Evolutionary conservation across 441 rosid species (phyloP).

Genomic region (Brassica hybrid): DNA sequence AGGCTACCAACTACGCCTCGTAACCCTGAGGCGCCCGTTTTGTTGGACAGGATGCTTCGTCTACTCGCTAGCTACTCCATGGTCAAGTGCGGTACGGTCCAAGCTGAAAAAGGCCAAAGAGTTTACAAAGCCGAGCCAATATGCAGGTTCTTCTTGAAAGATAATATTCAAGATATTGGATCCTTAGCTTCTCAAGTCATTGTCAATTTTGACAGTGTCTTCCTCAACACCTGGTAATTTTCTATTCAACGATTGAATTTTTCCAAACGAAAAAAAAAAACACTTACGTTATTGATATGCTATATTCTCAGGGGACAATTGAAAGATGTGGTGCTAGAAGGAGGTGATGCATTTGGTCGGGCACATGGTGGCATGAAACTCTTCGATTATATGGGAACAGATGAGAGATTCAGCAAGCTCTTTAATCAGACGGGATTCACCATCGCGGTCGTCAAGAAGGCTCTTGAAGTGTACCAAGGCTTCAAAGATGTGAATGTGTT

Average conservation of each 20-base stretch:
- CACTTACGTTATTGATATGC: not conserved
- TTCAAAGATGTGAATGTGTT: constrained; percentile 28
- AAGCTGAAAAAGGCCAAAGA: constrained; percentile 16
- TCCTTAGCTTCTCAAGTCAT: constrained; percentile 40
- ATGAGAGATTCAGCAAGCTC: constrained; percentile 29
- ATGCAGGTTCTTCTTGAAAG: constrained; percentile 35
- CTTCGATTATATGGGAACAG: constrained; percentile 24
- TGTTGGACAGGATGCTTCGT: constrained; percentile 43
- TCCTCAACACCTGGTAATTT: constrained; percentile 32
- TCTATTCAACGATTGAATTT: not conserved
- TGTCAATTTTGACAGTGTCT: constrained; percentile 31
- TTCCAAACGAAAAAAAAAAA: too few relatives aligned
- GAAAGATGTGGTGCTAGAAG: constrained; percentile 29
- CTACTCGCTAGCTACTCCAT: constrained; percentile 41
- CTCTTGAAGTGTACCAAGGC: constrained; percentile 31
- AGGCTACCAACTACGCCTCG: constrained; percentile 29
- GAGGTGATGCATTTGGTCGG: constrained; percentile 32
- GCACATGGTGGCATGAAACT: constrained; percentile 34
- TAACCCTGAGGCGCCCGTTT: constrained; percentile 30
- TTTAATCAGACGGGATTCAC: constrained; percentile 30
- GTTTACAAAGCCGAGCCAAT: constrained; percentile 35
- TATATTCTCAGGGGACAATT: constrained; percentile 11
- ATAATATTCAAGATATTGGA: constrained; percentile 36
- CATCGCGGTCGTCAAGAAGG: constrained; percentile 20
- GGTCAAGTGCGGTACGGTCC: constrained; percentile 27